Percentiles rank a stretch among this genome's conserved stretches.
Conservation (phyloP, 148 eudicot species). For the Vaccinium macrocarpon region DNA sequence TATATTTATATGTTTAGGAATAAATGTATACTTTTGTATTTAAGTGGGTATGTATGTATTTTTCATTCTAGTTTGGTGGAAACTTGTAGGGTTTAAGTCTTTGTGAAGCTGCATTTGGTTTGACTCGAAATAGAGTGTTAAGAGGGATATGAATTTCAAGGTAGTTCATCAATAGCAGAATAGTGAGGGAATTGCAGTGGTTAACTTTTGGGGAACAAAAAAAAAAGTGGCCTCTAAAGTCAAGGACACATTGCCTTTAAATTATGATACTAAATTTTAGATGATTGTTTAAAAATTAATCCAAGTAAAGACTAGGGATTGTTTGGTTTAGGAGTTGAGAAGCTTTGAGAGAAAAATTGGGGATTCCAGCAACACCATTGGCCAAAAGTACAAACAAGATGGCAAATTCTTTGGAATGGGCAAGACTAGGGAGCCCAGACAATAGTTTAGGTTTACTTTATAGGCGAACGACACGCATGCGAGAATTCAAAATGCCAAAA, state of each 20-base stretch:
- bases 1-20: neutral
- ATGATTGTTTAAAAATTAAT: neutral
- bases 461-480: neutral
- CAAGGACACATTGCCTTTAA: neutral
- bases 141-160: constrained; percentile 19
- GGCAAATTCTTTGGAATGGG: neutral
- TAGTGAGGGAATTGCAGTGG: constrained; percentile 17
- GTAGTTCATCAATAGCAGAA: constrained; percentile 44
- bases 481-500: neutral
- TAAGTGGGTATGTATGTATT: neutral
- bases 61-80: constrained; percentile 2
- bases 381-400: neutral
- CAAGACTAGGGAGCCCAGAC: neutral
- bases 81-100: constrained; percentile 8
- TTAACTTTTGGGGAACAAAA: neutral
- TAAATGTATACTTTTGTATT: neutral
- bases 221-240: neutral
- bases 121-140: neutral
- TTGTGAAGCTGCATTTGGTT: constrained; percentile 20
- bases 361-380: neutral
- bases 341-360: neutral
- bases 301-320: constrained; percentile 19
- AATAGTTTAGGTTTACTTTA: neutral
- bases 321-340: constrained; percentile 28
- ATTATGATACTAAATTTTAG: neutral